A percentile compares a stretch with the other conserved stretches of the same genome.
Evolutionary conservation across 1,139 yeast genomes (phyloP).

Genomic region (Candida sanyaensis): DNA sequence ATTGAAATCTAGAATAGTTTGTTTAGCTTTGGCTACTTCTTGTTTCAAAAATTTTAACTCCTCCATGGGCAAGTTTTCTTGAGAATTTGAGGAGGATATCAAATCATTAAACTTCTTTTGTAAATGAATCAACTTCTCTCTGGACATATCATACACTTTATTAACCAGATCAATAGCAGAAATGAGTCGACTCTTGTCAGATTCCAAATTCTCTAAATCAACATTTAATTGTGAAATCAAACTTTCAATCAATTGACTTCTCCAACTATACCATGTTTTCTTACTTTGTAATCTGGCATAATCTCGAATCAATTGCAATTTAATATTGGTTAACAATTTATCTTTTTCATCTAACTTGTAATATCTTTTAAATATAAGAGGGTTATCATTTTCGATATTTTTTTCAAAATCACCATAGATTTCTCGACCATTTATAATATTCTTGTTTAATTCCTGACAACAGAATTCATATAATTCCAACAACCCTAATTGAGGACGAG

Average conservation of each 20-base stretch:
- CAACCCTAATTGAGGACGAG: slow-evolving; percentile 33
- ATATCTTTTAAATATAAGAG: slow-evolving; percentile 50
- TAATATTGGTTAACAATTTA: slow-evolving; percentile 39
- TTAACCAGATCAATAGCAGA: slow-evolving; percentile 24
- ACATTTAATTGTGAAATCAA: slow-evolving; percentile 38
- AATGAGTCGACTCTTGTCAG: slow-evolving; percentile 26
- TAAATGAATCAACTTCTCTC: slow-evolving; percentile 16
- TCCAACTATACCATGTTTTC: slow-evolving; percentile 61
- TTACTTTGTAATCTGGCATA: slow-evolving; percentile 52
- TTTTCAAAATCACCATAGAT: slow-evolving; percentile 46
- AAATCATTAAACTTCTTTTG: slow-evolving; percentile 22
- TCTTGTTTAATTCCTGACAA: slow-evolving; percentile 52
- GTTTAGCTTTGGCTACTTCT: neutral
- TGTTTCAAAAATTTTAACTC: slow-evolving; percentile 7
- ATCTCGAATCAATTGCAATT: slow-evolving; percentile 49
- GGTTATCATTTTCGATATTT: slow-evolving; percentile 47
- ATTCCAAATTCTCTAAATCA: slow-evolving; percentile 25
- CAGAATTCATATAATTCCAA: slow-evolving; percentile 54
- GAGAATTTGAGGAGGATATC: neutral
- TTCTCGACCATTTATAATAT: slow-evolving; percentile 49
- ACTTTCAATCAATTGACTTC: slow-evolving; percentile 43
- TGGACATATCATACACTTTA: slow-evolving; percentile 16
- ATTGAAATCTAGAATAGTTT: neutral
- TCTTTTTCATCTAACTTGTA: slow-evolving; percentile 38
- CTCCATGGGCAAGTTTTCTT: neutral